A percentile compares a stretch with the other conserved stretches of the same genome.
These are phyloP conservation scores for Fusarium kyushuense DNA, from an alignment of 2,329 filamentous ascomycete genomes.

Conservation along the genomic window DNA sequence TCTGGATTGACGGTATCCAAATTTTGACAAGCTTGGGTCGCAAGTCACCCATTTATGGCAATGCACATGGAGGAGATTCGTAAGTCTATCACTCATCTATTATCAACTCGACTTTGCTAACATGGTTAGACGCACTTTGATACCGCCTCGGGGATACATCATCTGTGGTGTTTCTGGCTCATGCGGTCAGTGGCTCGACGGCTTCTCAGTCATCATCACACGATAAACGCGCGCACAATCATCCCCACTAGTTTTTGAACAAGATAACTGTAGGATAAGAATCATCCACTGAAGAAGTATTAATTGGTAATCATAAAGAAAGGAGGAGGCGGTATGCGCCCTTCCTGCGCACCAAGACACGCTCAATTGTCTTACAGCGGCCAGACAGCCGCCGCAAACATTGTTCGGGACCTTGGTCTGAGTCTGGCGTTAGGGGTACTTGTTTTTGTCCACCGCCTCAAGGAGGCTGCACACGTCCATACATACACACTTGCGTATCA, in stretches of 20 bases:
- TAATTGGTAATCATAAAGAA: conserved; percentile 32
- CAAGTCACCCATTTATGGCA: conserved; percentile 87
- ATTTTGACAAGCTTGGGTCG: conserved; percentile 90
- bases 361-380: conserved; percentile 20
- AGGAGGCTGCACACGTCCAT: conserved; percentile 18
- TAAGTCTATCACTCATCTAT: conserved; percentile 62
- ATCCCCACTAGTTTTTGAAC: conserved; percentile 19
- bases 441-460: conserved; percentile 26
- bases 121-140: conserved; percentile 78
- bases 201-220: conserved; percentile 80
- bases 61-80: conserved; percentile 82
- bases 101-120: conserved; percentile 33
- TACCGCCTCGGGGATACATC: conserved; percentile 88
- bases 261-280: conserved; percentile 29
- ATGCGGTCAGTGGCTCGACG: conserved; percentile 83
- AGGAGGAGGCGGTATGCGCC: neutral
- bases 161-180: conserved; percentile 90
- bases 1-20: conserved; percentile 89
- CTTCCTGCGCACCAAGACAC: conserved; percentile 17
- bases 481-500: conserved; percentile 30
- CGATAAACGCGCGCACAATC: conserved; percentile 44
- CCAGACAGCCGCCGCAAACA: conserved; percentile 31
- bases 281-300: conserved; percentile 13
- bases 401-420: conserved; percentile 22
- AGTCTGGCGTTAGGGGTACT: conserved; percentile 39